Base-by-base conservation (phyloP, 345 rosid species). In the Orychophragmus violaceus region DNA sequence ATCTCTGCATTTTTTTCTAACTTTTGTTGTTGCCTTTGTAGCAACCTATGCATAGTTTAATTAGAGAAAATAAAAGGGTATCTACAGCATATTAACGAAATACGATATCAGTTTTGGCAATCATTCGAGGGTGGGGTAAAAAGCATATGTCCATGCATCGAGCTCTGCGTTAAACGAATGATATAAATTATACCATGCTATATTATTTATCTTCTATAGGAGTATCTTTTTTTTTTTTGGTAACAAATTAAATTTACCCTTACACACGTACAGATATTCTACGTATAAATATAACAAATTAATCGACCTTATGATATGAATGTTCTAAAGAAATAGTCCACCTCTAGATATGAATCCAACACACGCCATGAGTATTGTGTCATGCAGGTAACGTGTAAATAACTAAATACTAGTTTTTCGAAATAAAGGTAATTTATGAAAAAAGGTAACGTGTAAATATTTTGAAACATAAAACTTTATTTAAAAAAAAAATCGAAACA, bases 71-170 rank as follows among this genome's bases (percentile, higher is more conserved):
- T n/a, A n/a, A n/a, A n/a, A n/a, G n/a, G 17, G 21, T 46, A 18
- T 54, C 25, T 55, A 44, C 57, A 44, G 63, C 59, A 69, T 37
- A 22, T 18, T 21, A 63, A 21, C 16, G 27, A 29, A 56, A 56
- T n/a, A 14, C 39, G 36, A 48, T 14, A 56, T 57, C 27, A 57
- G 76, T 57, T 64, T 49, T 58, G 8, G 71, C 61, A 50, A 72
- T 72, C 39, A 65, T 72, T n/a, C 16, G 71, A n/a, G n/a, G n/a
- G 66, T 72, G 54, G 22, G 45, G 66, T 37, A n/a, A 72, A 72
- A 72, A 35, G 76, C 71, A 64, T 22, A 12, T 48, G 60, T 58
- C 65, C 66, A 72, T 57, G 71, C 76, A 72, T 72, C 76, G 76
- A 64, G 66, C 66, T 72, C 36, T 72, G 71, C 66, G 70, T 64